A percentile compares a stretch with the other conserved stretches of the same genome.
phyloP scores from a whole-genome alignment of 1,139 yeast species.

The Saccharomyces hybrid region DNA sequence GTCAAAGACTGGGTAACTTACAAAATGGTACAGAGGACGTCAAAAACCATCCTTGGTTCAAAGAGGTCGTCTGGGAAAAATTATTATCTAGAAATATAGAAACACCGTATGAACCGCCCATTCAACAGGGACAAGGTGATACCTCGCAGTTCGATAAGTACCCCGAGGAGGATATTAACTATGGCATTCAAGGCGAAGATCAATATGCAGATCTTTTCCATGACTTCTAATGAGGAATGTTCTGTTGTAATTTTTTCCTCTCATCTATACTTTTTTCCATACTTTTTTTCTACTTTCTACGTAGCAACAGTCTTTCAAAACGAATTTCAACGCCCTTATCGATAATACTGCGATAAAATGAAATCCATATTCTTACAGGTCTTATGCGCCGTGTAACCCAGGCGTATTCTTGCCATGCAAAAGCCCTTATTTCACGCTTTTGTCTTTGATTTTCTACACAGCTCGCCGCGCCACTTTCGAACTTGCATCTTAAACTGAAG shows the following conservation, averaged over 20 bases:
- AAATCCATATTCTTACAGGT: neutral
- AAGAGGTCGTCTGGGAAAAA: no score
- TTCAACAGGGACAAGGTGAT: no score
- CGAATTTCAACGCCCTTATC: neutral
- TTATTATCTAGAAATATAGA: no score
- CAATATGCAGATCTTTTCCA: no score
- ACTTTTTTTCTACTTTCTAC: neutral
- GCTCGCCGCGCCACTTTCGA: constrained; percentile 1
- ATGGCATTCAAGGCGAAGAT: no score
- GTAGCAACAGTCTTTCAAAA: neutral
- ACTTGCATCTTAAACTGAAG: neutral
- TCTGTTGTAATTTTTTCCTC: neutral
- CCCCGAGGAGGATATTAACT: no score
- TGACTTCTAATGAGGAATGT: no score
- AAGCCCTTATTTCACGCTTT: neutral
- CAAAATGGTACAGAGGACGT: no score
- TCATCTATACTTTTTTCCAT: neutral
- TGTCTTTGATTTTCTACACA: neutral
- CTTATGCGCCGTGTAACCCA: neutral
- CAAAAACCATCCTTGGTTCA: no score
- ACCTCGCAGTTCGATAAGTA: no score
- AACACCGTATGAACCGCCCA: no score
- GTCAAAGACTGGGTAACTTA: no score
- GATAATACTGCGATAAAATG: neutral
- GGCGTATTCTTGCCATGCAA: neutral